Conservation (phyloP, 257 asterid species). For the Petunia secreta region DNA sequence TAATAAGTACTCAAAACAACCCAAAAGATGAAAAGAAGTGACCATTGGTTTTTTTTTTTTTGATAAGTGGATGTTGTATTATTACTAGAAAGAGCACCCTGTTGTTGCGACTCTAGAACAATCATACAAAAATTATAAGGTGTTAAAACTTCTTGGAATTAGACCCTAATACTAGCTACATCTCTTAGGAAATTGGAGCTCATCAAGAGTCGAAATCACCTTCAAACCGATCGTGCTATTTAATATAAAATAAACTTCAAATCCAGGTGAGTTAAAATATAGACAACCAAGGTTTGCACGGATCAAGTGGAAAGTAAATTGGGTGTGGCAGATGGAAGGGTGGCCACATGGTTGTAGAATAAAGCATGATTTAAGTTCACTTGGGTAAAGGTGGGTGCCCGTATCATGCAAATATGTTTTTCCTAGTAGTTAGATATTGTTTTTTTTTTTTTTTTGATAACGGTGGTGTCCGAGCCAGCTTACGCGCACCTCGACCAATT, state of each 20-base stretch:
- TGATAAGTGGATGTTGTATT: neutral
- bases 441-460: too few relatives aligned
- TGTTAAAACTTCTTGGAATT: neutral
- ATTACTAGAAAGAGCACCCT: neutral
- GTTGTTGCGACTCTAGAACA: too few relatives aligned
- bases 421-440: too few relatives aligned
- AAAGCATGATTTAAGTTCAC: neutral
- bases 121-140: neutral
- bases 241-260: neutral
- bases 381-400: neutral
- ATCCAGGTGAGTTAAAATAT: neutral
- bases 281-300: too few relatives aligned
- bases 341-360: neutral
- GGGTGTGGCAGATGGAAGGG: neutral
- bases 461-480: too few relatives aligned
- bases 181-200: neutral
- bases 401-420: neutral
- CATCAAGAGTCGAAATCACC: neutral
- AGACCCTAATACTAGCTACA: neutral
- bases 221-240: neutral
- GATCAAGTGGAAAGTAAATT: neutral
- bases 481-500: too few relatives aligned
- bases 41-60: too few relatives aligned
- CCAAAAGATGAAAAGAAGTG: neutral
- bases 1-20: neutral